Evolutionary conservation across 192 early-diverging fungal species (phyloP), one percentile per base, ranked within the genome.

Genomic region (Coemansia sp.): DNA sequence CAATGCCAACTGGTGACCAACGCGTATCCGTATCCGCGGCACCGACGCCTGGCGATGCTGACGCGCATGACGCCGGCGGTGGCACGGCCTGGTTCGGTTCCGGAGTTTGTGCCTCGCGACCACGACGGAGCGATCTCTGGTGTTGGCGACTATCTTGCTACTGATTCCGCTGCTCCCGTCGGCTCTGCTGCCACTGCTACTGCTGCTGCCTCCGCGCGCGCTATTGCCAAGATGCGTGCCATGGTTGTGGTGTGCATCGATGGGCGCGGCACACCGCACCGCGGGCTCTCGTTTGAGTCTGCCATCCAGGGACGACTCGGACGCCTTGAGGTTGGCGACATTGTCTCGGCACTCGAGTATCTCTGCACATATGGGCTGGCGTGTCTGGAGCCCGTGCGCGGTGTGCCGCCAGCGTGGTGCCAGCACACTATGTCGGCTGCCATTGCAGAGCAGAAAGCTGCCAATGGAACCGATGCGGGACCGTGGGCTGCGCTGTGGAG

Each of bases 1-100:
- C 82, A 89, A 65, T 87, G 87, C 46, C 90, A 91, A 66, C 70
- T 90, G 67, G 89, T 92, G 10, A 89, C 86, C 5, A 92, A 91
- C 54, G 91, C 90, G 17, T 90, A 84, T 65, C 87, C 89, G 42
- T 83, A 85, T 50, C 87, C 90, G 11, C 86, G 88, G 39, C 74
- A 87, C 20, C 60, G 85, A 16, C 81, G 91, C 7, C 70, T 86
- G 22, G 83, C 89, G 2, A 71, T 92, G 79, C 83, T 88, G 8
- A 71, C 77, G 3, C 62, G 80, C 61, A 61, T 63, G 62, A 9
- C 55, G 22, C 50, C 68, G 6, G 41, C 55, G 66, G n/a, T 40
- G 25, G 60, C 48, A 2, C 43, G 45, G n/a, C 40, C 59, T 12
- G 48, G 41, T 0, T 14, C 46, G 45, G 11, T 45, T 12, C 62